phyloP scores from a whole-genome alignment of 164 flowering plant species.

The Vitis rotundifolia region DNA sequence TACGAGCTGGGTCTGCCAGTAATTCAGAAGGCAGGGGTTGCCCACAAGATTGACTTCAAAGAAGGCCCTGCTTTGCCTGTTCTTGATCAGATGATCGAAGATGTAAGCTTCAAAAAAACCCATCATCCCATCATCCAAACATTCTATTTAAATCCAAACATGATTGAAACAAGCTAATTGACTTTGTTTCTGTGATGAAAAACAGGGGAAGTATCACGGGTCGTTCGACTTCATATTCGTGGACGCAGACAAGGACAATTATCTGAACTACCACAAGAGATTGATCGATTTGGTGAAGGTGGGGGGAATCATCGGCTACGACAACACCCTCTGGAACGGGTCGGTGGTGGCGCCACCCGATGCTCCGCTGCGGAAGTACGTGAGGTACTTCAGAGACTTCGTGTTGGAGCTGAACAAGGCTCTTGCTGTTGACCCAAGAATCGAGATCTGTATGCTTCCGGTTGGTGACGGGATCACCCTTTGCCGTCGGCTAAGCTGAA shows the following conservation, averaged over 20 bases:
- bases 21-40: conserved; percentile 88
- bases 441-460: conserved; percentile 94
- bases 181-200: background rate
- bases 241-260: conserved; percentile 98
- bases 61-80: conserved; percentile 96
- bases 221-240: conserved; percentile 89
- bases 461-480: conserved; percentile 96
- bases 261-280: conserved; percentile 91
- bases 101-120: conserved; percentile 40
- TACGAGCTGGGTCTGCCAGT: conserved; percentile 86
- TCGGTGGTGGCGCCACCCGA: conserved; percentile 93
- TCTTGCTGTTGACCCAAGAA: conserved; percentile 83
- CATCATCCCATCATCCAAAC: too few species aligned
- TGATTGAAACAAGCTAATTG: background rate
- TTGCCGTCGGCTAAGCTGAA: conserved; percentile 83
- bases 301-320: conserved; percentile 93
- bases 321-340: conserved; percentile 98
- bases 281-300: conserved; percentile 83
- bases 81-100: conserved; percentile 76
- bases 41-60: conserved; percentile 93
- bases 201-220: conserved; percentile 76
- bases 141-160: too few species aligned
- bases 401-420: conserved; percentile 95
- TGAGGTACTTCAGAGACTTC: conserved; percentile 87
- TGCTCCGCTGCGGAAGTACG: conserved; percentile 85